A percentile compares a stretch with the other conserved stretches of the same genome.
These are phyloP conservation scores for Bromus sterilis DNA, from an alignment of 176 grass and related monocot species.

Conservation along the genomic window DNA sequence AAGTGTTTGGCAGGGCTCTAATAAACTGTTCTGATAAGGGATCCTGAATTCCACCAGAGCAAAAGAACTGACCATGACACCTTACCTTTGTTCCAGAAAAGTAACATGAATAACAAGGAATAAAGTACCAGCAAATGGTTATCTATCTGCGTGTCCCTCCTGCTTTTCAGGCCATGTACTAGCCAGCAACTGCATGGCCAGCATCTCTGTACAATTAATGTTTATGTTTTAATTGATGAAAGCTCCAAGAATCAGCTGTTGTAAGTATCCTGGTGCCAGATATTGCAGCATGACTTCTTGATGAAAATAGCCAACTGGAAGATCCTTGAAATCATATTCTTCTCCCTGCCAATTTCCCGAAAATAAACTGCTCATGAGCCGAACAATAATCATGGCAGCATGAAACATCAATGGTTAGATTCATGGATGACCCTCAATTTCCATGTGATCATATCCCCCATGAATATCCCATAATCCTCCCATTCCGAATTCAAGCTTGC, in stretches of 20 bases:
- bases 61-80: neutral
- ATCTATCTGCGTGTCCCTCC: neutral
- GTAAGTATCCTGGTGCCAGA: neutral
- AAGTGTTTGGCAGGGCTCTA: constrained; percentile 40
- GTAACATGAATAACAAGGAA: neutral
- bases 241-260: neutral
- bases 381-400: constrained; percentile 6
- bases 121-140: neutral
- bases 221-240: neutral
- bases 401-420: constrained; percentile 16
- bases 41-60: constrained; percentile 38
- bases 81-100: neutral
- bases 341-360: constrained; percentile 72
- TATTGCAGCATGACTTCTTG: neutral
- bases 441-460: constrained; percentile 80
- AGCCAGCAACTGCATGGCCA: neutral
- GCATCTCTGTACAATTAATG: neutral
- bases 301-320: constrained; percentile 1
- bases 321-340: constrained; percentile 84
- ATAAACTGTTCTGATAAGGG: constrained; percentile 59
- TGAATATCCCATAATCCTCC: neutral
- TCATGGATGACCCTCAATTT: constrained; percentile 77
- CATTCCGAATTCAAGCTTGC: neutral
- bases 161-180: neutral
- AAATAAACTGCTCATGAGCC: constrained; percentile 54